These are phyloP conservation scores for Fusarium tricinctum DNA, from an alignment of 2,329 filamentous ascomycete genomes.

Conservation along the genomic window DNA sequence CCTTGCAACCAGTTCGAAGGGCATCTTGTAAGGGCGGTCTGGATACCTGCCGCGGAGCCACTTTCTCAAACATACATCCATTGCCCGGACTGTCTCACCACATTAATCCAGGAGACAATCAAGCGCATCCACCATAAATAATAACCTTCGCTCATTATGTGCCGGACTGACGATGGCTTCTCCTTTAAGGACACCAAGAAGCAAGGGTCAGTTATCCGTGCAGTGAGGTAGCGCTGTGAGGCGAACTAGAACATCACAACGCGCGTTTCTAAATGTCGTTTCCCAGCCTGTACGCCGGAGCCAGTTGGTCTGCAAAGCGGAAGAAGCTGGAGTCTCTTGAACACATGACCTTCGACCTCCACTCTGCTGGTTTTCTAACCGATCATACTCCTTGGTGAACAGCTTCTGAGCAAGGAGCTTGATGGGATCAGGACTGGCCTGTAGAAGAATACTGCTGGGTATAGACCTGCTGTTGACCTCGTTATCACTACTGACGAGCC, in stretches of 20 bases:
- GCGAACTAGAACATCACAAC: not conserved
- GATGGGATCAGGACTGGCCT: not conserved
- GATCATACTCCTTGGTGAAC: not conserved
- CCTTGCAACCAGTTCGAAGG: not conserved
- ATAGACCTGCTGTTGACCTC: not conserved
- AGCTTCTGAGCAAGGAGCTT: not conserved
- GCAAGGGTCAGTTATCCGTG: not conserved
- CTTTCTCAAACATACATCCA: not conserved
- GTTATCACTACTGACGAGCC: not conserved
- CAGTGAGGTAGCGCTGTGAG: not conserved
- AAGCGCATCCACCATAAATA: not conserved
- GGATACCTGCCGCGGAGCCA: not conserved
- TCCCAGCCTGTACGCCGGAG: not conserved
- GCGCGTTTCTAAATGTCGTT: not conserved
- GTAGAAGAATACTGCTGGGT: constrained; percentile 4
- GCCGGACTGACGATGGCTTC: not conserved
- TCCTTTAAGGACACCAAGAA: not conserved
- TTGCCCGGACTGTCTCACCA: not conserved
- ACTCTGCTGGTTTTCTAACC: too few species aligned
- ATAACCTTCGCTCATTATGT: not conserved
- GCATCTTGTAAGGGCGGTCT: not conserved
- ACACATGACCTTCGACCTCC: too few species aligned
- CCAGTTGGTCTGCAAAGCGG: constrained; percentile 1
- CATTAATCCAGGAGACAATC: not conserved
- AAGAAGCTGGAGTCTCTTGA: too few species aligned